Evolutionary conservation across 805 yeast genomes (phyloP).

Genomic region (Candida caryicola): DNA sequence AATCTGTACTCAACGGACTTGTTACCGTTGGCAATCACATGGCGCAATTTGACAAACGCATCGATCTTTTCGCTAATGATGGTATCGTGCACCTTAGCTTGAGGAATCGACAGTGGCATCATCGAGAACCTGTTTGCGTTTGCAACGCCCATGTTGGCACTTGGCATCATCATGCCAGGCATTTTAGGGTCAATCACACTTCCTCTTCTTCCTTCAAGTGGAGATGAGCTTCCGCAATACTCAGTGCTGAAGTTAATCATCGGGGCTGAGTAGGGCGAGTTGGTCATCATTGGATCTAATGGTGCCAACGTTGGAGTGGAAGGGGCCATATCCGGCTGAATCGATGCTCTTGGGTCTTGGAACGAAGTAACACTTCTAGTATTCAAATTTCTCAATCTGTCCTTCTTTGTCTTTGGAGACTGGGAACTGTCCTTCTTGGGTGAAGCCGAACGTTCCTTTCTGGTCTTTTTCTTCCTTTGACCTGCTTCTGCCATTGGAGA

Average conservation of each 20-base stretch:
- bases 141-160: conserved; percentile 1
- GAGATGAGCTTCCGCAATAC: conserved; percentile 5
- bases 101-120: conserved; percentile 1
- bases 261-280: conserved; percentile 11
- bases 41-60: conserved; percentile 32
- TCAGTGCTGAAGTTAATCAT: conserved; percentile 17
- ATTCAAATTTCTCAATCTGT: conserved; percentile 3
- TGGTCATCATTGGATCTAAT: conserved; percentile 7
- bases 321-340: conserved; percentile 4
- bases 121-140: conserved; percentile 4
- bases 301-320: conserved; percentile 5
- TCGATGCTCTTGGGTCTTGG: conserved; percentile 6
- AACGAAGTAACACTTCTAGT: conserved; percentile 2
- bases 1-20: conserved; percentile 40
- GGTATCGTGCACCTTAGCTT: conserved; percentile 19
- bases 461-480: conserved; percentile 6
- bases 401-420: not conserved
- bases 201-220: conserved; percentile 14
- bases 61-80: conserved; percentile 30
- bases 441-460: conserved; percentile 1
- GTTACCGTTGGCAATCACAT: conserved; percentile 39
- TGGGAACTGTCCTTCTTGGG: conserved; percentile 3
- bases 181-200: conserved; percentile 17
- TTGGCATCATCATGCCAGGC: conserved; percentile 10
- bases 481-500: conserved; percentile 2